Base-by-base conservation (phyloP, 805 yeast genomes). In the Saccharomycopsis javanensis region DNA sequence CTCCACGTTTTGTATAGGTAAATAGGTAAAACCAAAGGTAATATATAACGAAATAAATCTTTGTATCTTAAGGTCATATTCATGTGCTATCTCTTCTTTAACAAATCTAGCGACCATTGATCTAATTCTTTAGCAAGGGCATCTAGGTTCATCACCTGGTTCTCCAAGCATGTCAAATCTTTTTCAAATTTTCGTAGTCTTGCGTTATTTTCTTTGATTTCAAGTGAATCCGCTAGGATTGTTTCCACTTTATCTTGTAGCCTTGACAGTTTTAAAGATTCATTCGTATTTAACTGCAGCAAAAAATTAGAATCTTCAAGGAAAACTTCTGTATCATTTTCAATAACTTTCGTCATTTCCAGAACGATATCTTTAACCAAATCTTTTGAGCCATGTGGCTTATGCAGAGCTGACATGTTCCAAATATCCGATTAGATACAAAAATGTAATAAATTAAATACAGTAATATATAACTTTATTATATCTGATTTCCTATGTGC, bases 1-100 rank as follows among this genome's bases (percentile, higher is more conserved):
- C 66, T 83, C 96, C 1, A 86, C 82, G 60, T 94, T 94, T 68
- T 94, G 99, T 69, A 89, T 94, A 23, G 99, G 99, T 0, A 92
- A 92, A 69, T 92, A 72, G 20, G 13, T 18, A 18, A 18, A 42
- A 8, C 5, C 33, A 10, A 31, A 8, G 4, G 13, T 31, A 46
- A 60, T 35, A 31, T 15, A 31, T 7, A 31, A 31, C 4, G 10
- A 31, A 8, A 5, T 31, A 31, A 31, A 7, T 11, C 3, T 11
- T 11, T 31, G 11, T 31, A 7, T 11, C 35, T 11, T 31, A 31
- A 31, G 11, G 13, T 7, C 10, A 31, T 11, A 31, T 31, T 11
- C 10, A 64, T 61, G 25, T 67, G 59, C 55, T 66, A 67, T 1
- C 66, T 63, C 64, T 80, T 79, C 4, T 73, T 73, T 48, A 75